These are phyloP conservation scores for Stipa capillata DNA, from an alignment of 176 grass and related monocot genomes.

Conservation along the genomic window DNA sequence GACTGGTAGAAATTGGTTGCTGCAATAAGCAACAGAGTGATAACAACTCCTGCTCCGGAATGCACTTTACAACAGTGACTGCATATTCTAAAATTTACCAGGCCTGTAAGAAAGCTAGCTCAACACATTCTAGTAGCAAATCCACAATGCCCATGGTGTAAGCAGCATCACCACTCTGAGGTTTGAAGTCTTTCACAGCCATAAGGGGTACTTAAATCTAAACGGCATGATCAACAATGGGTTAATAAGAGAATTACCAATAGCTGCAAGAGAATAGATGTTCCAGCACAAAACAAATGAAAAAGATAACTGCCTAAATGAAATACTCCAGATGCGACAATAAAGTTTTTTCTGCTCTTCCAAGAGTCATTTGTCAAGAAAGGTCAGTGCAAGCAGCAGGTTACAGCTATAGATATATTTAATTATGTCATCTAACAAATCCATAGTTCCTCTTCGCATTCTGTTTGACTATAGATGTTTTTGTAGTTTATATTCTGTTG, in stretches of 20 bases:
- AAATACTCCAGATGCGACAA: background rate
- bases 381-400: background rate
- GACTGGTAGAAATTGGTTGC: too few species aligned
- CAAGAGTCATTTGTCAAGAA: slow-evolving; percentile 4
- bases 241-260: slow-evolving; percentile 1
- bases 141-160: slow-evolving; percentile 97
- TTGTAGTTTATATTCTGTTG: too few species aligned
- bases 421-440: too few species aligned
- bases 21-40: too few species aligned
- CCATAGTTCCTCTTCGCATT: too few species aligned
- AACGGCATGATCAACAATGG: slow-evolving; percentile 14
- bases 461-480: too few species aligned
- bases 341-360: background rate
- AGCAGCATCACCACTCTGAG: slow-evolving; percentile 75
- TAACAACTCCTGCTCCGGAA: too few species aligned
- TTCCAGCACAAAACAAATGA: slow-evolving; percentile 1
- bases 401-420: background rate
- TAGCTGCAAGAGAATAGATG: background rate
- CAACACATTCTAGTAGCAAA: slow-evolving; percentile 88
- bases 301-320: background rate
- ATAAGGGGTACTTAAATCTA: slow-evolving; percentile 76
- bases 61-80: too few species aligned
- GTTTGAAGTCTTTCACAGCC: slow-evolving; percentile 83
- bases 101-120: too few species aligned
- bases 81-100: too few species aligned